Evolutionary conservation across 2,329 filamentous ascomycete genomes (phyloP).

Genomic region (Neurospora crassa): DNA sequence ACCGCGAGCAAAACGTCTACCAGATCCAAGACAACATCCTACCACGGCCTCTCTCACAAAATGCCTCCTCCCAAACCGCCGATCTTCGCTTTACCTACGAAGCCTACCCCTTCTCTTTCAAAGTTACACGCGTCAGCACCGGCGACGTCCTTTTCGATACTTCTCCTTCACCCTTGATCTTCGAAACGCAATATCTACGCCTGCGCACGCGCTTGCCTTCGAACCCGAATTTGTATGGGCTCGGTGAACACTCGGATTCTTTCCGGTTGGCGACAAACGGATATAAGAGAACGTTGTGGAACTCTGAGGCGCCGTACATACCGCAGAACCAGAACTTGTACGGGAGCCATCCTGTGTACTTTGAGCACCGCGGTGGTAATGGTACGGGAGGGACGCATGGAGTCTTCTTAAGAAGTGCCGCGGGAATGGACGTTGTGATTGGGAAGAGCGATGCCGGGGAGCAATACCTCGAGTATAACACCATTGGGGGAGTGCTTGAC

Average conservation of each 20-base stretch:
- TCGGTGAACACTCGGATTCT: conserved; percentile 66
- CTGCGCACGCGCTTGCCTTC: conserved; percentile 58
- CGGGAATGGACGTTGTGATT: conserved; percentile 69
- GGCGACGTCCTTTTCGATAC: conserved; percentile 48
- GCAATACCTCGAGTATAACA: conserved; percentile 71
- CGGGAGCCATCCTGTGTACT: conserved; percentile 62
- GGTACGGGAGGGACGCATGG: conserved; percentile 39
- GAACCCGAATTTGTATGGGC: conserved; percentile 58
- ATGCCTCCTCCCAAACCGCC: conserved; percentile 16
- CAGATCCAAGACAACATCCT: conserved; percentile 64
- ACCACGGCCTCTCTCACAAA: conserved; percentile 41
- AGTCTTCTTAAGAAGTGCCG: conserved; percentile 62
- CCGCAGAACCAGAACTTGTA: conserved; percentile 58
- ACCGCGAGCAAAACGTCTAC: conserved; percentile 59
- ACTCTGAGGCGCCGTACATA: conserved; percentile 53
- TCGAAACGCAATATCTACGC: conserved; percentile 65
- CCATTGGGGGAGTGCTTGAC: conserved; percentile 65
- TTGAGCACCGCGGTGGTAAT: conserved; percentile 50
- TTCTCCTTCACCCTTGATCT: conserved; percentile 45
- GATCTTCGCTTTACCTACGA: conserved; percentile 37
- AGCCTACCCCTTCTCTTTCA: conserved; percentile 53
- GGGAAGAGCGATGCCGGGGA: conserved; percentile 46
- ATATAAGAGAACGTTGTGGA: conserved; percentile 61
- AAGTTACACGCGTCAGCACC: conserved; percentile 34
- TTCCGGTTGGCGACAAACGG: conserved; percentile 56